phyloP scores from a whole-genome alignment of 2,329 filamentous ascomycete species.

The Huntiella savannae region DNA sequence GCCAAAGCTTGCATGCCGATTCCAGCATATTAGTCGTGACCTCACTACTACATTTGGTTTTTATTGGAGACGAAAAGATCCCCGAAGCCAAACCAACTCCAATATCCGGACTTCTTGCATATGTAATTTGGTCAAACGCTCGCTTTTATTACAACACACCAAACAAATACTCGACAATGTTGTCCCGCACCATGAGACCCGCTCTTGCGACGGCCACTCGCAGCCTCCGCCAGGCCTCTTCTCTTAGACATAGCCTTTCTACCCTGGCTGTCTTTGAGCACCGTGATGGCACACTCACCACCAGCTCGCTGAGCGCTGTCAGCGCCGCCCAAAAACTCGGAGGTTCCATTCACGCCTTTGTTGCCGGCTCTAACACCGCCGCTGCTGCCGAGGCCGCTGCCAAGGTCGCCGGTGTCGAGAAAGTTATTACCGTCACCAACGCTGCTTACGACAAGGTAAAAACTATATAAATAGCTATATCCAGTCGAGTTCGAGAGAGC shows the following conservation, averaged over 20 bases:
- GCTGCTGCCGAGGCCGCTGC: constrained; percentile 62
- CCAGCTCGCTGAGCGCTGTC: constrained; percentile 65
- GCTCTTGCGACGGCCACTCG: constrained; percentile 3
- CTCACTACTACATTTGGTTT: neutral
- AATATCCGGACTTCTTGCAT: neutral
- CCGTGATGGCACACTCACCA: constrained; percentile 68
- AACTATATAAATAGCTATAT: too few species aligned
- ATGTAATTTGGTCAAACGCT: neutral
- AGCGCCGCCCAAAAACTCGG: constrained; percentile 75
- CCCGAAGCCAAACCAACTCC: neutral
- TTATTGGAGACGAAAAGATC: neutral
- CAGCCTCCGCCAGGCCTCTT: constrained; percentile 6
- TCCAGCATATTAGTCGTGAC: constrained; percentile 3
- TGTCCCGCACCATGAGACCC: constrained; percentile 9
- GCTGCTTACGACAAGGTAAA: constrained; percentile 74
- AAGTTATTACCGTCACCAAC: constrained; percentile 78
- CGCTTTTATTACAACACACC: neutral
- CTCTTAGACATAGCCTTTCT: constrained; percentile 33
- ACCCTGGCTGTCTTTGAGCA: constrained; percentile 88
- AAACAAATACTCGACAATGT: neutral
- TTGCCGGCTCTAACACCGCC: constrained; percentile 67
- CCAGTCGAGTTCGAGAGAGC: neutral
- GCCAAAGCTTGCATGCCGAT: neutral
- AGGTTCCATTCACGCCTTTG: constrained; percentile 66
- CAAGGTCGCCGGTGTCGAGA: constrained; percentile 78